phyloP scores from a whole-genome alignment of 805 yeast genomes.

The Jamesozyma jinghongensis region DNA sequence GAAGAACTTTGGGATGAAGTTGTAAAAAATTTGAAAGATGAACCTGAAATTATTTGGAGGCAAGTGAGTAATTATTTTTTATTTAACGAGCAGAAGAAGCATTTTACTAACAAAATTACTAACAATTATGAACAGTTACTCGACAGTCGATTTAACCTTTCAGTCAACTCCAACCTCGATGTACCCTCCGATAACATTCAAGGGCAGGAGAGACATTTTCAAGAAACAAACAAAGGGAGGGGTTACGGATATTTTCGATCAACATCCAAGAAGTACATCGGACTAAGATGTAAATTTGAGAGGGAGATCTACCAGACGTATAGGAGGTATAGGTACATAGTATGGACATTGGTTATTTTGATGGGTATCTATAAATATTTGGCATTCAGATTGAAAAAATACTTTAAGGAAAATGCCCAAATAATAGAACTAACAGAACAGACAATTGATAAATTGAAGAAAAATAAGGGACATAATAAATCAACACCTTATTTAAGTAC shows the following conservation, averaged over 20 bases:
- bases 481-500: constrained; percentile 48
- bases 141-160: constrained; percentile 31
- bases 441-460: constrained; percentile 42
- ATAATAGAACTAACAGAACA: constrained; percentile 40
- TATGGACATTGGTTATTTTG: constrained; percentile 8
- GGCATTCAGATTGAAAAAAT: constrained; percentile 31
- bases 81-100: background rate
- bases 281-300: constrained; percentile 47
- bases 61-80: constrained; percentile 39
- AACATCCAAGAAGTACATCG: constrained; percentile 57
- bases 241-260: constrained; percentile 57
- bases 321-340: constrained; percentile 18
- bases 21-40: constrained; percentile 48
- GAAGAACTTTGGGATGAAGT: constrained; percentile 66
- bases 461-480: constrained; percentile 21
- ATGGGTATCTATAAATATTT: constrained; percentile 19
- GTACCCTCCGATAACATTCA: constrained; percentile 34
- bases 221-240: constrained; percentile 20
- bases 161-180: constrained; percentile 28
- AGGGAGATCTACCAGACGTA: constrained; percentile 39
- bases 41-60: constrained; percentile 71
- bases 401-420: constrained; percentile 33
- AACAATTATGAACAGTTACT: constrained; percentile 16
- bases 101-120: constrained; percentile 15
- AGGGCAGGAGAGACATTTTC: constrained; percentile 32